phyloP scores from a whole-genome alignment of 1,284 basidiomycete genomes.

The Rhodofomes roseus region DNA sequence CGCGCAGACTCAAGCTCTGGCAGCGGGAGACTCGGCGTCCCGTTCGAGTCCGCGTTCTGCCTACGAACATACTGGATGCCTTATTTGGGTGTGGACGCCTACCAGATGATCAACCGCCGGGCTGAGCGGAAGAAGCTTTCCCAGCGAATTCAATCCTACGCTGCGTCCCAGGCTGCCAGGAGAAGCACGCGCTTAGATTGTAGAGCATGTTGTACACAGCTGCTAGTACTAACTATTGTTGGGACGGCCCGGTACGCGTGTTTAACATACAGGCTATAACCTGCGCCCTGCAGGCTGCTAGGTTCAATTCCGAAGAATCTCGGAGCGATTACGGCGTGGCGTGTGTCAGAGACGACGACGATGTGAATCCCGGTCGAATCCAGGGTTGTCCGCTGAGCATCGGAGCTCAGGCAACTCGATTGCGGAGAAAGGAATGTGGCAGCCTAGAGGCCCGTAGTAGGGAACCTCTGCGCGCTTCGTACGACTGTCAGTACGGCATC shows the following conservation, averaged over 20 bases:
- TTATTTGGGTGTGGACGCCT: background rate
- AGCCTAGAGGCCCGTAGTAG: no score
- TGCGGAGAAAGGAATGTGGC: background rate
- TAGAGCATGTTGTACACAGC: background rate
- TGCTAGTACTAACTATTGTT: background rate
- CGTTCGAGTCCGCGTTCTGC: background rate
- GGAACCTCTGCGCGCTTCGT: background rate
- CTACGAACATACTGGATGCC: background rate
- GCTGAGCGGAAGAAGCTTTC: background rate
- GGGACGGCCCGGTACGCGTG: background rate
- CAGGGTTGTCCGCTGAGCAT: background rate
- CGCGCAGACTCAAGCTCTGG: background rate
- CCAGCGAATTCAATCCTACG: background rate
- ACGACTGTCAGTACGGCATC: background rate
- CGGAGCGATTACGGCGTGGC: background rate
- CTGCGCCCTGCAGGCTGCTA: background rate
- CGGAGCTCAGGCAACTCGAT: background rate
- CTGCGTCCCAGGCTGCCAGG: background rate
- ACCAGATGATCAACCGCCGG: background rate
- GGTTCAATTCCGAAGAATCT: background rate
- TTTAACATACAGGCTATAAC: no score
- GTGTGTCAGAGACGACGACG: background rate
- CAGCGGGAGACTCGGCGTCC: background rate
- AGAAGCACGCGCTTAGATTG: background rate
- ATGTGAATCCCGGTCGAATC: background rate